Evolutionary conservation across 2,329 filamentous ascomycete genomes (phyloP).

Genomic region (Lachnellula occidentalis): DNA sequence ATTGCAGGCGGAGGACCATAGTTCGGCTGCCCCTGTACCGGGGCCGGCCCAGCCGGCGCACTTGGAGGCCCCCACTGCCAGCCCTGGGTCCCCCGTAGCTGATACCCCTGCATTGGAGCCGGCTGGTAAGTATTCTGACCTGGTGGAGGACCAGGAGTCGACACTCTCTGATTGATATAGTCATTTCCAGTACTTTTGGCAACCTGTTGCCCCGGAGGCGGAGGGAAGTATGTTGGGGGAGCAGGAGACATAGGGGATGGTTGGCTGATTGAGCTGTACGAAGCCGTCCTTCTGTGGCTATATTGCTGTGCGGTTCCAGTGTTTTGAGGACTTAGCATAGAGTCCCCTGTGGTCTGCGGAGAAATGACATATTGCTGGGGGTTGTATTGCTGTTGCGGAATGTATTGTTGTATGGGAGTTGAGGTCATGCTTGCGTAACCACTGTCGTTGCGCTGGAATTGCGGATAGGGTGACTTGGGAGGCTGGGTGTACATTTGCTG

Average conservation of each 20-base stretch:
- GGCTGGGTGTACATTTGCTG: conserved; percentile 38
- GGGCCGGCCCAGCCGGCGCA: no score
- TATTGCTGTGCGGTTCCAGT: background rate
- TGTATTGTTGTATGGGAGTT: conserved; percentile 20
- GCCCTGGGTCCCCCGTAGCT: conserved; percentile 3
- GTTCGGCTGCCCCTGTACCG: background rate
- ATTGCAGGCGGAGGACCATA: conserved; percentile 13
- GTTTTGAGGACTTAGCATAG: background rate
- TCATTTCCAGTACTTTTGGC: conserved; percentile 1
- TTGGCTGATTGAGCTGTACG: background rate
- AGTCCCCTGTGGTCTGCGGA: conserved; percentile 7
- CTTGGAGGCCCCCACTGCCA: conserved; percentile 14
- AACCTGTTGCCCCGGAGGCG: conserved; percentile 8
- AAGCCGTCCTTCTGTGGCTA: background rate
- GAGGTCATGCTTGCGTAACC: conserved; percentile 33
- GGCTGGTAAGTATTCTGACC: background rate
- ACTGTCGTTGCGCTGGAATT: conserved; percentile 36
- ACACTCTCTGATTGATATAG: conserved; percentile 4
- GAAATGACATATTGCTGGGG: conserved; percentile 2
- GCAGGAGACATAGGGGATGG: conserved; percentile 6
- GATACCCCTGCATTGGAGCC: background rate
- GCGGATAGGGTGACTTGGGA: conserved; percentile 33
- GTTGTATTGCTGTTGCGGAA: background rate
- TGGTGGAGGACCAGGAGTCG: background rate
- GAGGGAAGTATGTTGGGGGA: conserved; percentile 12